Percentiles rank a stretch among this genome's conserved stretches.
These are phyloP conservation scores for Tuctoria greenei DNA, from an alignment of 176 grass and related monocot genomes.

Conservation along the genomic window DNA sequence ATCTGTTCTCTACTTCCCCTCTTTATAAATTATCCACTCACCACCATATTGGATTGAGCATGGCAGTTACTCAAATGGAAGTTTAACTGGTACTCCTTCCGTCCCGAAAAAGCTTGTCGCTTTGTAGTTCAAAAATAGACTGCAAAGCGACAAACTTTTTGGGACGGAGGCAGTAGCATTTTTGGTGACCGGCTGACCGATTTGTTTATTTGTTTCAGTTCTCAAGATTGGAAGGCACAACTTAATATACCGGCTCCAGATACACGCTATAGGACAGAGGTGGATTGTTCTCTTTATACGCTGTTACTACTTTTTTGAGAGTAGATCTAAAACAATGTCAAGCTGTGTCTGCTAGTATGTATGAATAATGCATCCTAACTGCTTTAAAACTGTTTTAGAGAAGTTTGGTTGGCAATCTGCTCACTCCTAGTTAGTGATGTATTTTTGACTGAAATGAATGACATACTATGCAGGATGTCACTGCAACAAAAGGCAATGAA, in stretches of 20 bases:
- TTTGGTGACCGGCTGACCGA: background rate
- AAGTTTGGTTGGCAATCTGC: background rate
- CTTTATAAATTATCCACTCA: slow-evolving; percentile 10
- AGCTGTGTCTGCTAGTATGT: background rate
- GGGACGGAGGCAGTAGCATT: too few species aligned
- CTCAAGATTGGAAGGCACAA: slow-evolving; percentile 67
- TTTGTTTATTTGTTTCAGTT: slow-evolving; percentile 39
- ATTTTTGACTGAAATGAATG: slow-evolving; percentile 20
- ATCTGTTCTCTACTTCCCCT: background rate
- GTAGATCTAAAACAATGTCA: background rate
- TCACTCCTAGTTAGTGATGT: background rate
- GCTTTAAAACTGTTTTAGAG: background rate
- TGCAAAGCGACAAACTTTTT: too few species aligned
- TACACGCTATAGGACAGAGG: slow-evolving; percentile 62
- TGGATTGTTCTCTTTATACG: slow-evolving; percentile 2
- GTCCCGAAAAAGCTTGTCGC: too few species aligned
- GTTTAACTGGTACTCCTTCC: background rate
- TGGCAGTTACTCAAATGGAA: background rate
- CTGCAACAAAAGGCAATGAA: slow-evolving; percentile 72
- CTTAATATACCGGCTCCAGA: slow-evolving; percentile 69
- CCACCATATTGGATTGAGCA: background rate
- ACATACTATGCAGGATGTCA: slow-evolving; percentile 57
- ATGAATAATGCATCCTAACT: background rate
- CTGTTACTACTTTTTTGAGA: background rate
- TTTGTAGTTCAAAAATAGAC: too few species aligned